Conservation (phyloP, 179 eudicot species). For the Spergularia azorica region DNA sequence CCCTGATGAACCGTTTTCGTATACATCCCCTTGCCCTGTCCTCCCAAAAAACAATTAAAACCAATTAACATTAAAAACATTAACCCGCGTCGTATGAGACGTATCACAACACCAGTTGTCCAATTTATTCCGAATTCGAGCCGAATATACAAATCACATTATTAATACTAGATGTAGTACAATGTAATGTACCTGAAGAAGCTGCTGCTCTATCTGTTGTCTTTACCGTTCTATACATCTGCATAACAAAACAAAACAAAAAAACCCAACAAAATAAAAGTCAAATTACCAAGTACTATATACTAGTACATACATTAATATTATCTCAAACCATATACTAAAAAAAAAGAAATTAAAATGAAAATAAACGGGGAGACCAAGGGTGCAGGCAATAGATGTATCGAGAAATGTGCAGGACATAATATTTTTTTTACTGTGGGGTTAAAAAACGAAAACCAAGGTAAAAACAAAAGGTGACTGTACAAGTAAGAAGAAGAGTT, state of each 20-base stretch:
- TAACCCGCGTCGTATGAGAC: no score
- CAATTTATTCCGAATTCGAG: neutral
- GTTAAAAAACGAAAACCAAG: conserved; percentile 12
- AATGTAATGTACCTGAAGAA: conserved; percentile 60
- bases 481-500: neutral
- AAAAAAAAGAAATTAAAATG: neutral
- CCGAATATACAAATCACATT: no score
- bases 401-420: conserved; percentile 31
- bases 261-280: neutral
- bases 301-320: no score
- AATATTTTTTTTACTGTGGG: neutral
- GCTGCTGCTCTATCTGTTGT: conserved; percentile 90
- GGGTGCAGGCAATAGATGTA: conserved; percentile 37
- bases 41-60: neutral
- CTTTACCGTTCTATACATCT: conserved; percentile 82
- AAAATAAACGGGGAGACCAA: conserved; percentile 1
- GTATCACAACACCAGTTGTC: neutral
- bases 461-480: conserved; percentile 22
- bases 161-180: no score
- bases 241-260: conserved; percentile 13
- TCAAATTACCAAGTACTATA: neutral
- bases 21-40: conserved; percentile 58
- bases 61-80: no score
- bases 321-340: neutral
- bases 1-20: conserved; percentile 70